phyloP scores from a whole-genome alignment of 1,284 basidiomycete genomes.

The Cryptococcus wingfieldii region DNA sequence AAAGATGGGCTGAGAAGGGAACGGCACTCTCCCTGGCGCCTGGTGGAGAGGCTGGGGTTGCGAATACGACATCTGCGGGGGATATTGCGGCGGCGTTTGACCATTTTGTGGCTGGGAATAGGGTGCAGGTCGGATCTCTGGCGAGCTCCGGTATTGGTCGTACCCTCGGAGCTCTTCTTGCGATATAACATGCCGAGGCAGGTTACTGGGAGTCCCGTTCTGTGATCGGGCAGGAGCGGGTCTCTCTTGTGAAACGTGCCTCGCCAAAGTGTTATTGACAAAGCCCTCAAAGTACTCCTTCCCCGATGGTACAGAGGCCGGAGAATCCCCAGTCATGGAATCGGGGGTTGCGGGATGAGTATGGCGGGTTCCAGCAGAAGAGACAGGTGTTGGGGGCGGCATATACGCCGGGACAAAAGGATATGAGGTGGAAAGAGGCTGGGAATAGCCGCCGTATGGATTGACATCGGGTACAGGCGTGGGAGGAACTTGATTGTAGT shows the following conservation, averaged over 20 bases:
- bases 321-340: not conserved
- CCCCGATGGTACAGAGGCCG: not conserved
- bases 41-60: not conserved
- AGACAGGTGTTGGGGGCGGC: slow-evolving; percentile 3
- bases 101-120: not conserved
- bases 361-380: slow-evolving; percentile 4
- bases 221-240: not conserved
- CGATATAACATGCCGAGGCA: not conserved
- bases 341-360: slow-evolving; percentile 1
- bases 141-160: not conserved
- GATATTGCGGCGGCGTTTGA: not conserved
- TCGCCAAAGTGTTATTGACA: slow-evolving; percentile 5
- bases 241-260: not conserved
- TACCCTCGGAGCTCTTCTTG: not conserved
- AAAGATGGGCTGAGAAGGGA: not conserved
- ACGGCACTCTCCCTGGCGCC: not conserved
- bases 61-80: not conserved
- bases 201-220: not conserved
- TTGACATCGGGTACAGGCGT: not conserved
- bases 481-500: not conserved
- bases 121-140: not conserved
- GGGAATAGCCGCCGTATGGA: not conserved
- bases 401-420: slow-evolving; percentile 16
- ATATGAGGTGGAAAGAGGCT: slow-evolving; percentile 13
- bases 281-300: slow-evolving; percentile 6